phyloP scores from a whole-genome alignment of 345 rosid genomes.

The Bruguiera parviflora region DNA sequence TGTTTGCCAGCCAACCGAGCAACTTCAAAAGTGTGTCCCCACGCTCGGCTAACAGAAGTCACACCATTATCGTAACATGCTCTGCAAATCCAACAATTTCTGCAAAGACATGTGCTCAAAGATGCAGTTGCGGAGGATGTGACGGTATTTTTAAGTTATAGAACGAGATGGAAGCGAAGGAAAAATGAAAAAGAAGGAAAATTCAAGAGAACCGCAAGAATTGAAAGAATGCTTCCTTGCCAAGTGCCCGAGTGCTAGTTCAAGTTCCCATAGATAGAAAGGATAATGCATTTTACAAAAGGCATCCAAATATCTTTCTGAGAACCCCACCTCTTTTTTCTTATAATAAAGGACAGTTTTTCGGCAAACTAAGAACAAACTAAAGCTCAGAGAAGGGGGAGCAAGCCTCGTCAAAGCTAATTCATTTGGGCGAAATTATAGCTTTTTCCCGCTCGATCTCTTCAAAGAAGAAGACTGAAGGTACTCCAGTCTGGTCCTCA shows the following conservation, averaged over 20 bases:
- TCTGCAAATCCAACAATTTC: neutral
- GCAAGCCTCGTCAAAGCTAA: too few relatives aligned
- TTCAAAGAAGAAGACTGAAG: too few relatives aligned
- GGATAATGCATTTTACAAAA: neutral
- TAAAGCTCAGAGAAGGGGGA: too few relatives aligned
- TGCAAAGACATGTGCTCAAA: neutral
- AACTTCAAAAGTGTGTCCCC: neutral
- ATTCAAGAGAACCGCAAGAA: neutral
- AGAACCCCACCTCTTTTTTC: too few relatives aligned
- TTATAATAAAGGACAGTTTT: too few relatives aligned
- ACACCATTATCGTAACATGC: neutral
- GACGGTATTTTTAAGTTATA: too few relatives aligned
- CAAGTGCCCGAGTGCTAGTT: neutral
- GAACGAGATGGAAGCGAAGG: too few relatives aligned
- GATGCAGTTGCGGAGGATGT: too few relatives aligned
- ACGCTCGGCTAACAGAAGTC: neutral
- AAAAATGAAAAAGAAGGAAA: neutral
- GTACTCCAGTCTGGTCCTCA: too few relatives aligned
- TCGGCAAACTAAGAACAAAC: too few relatives aligned
- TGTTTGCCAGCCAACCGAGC: neutral
- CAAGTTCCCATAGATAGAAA: neutral
- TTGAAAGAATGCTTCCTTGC: neutral
- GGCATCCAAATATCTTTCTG: neutral
- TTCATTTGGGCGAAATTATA: too few relatives aligned
- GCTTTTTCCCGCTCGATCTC: too few relatives aligned